Evolutionary conservation across 163 green algal genomes (phyloP).

Genomic region (Coccomyxa subellipsoidea): DNA sequence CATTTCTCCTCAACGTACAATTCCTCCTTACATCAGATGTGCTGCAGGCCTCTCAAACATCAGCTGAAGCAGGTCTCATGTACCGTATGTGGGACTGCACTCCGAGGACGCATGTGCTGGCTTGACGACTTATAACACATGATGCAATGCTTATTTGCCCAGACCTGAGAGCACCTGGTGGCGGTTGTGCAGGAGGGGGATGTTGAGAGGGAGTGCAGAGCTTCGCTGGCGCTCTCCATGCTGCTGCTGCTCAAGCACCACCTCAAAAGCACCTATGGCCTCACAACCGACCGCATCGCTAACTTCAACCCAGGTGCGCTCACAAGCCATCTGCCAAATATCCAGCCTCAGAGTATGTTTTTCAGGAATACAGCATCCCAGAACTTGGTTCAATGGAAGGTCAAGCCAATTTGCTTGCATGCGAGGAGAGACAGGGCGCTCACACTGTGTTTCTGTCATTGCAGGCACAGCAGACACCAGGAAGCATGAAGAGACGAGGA

Average conservation of each 20-base stretch:
- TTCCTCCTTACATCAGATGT: too few relatives aligned
- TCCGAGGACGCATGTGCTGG: too few relatives aligned
- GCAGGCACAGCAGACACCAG: background rate
- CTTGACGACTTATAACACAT: background rate
- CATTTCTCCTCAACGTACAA: too few relatives aligned
- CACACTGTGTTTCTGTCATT: background rate
- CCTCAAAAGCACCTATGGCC: slow-evolving; percentile 52
- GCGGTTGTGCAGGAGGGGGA: background rate
- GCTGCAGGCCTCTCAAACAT: too few relatives aligned
- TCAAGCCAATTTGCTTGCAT: background rate
- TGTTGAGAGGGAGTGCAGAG: slow-evolving; percentile 15
- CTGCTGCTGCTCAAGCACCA: slow-evolving; percentile 71
- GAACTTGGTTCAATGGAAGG: too few relatives aligned
- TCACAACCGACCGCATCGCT: slow-evolving; percentile 45
- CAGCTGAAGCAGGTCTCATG: too few relatives aligned
- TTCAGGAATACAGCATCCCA: background rate
- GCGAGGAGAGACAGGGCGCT: background rate
- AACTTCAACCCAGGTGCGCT: slow-evolving; percentile 18
- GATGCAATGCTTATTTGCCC: background rate
- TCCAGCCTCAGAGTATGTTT: background rate
- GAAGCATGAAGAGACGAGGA: background rate
- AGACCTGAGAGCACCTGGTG: background rate
- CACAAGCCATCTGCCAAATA: background rate
- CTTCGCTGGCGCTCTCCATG: slow-evolving; percentile 47
- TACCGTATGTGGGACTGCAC: too few relatives aligned